A percentile compares a stretch with the other conserved stretches of the same genome.
These are phyloP conservation scores for Backusella tarrabulga DNA, from an alignment of 192 early-diverging fungal species.

Conservation along the genomic window DNA sequence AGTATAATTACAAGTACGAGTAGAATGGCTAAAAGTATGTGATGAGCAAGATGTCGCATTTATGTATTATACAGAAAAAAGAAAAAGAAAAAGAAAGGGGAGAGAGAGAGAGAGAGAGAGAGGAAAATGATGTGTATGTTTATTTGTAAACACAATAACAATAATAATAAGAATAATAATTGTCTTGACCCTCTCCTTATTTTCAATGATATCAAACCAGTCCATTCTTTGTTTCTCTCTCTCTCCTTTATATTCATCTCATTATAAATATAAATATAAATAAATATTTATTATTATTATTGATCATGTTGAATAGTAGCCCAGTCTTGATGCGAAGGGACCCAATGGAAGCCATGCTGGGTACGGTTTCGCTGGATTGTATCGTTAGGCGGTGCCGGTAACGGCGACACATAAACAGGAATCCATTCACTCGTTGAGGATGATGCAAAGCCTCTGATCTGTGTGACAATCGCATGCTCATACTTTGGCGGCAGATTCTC, in stretches of 20 bases:
- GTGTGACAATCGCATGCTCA: neutral
- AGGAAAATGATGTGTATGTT: too few species aligned
- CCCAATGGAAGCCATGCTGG: neutral
- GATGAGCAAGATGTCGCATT: neutral
- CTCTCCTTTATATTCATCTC: neutral
- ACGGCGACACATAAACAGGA: neutral
- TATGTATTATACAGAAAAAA: neutral
- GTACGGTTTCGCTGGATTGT: neutral
- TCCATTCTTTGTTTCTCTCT: neutral
- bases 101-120: neutral
- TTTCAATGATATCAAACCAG: too few species aligned
- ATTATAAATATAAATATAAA: neutral
- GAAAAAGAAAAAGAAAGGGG: neutral
- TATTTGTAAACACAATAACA: neutral
- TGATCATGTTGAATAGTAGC: neutral
- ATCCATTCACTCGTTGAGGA: neutral
- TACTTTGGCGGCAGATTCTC: neutral
- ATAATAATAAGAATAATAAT: too few species aligned
- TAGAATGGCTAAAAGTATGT: neutral
- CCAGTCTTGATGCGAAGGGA: slow-evolving; percentile 3
- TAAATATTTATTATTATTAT: neutral
- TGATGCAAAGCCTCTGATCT: neutral
- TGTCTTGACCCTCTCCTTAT: too few species aligned
- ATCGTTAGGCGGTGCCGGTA: neutral
- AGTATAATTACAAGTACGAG: neutral